These are phyloP conservation scores for Fusarium acutatum DNA, from an alignment of 2,329 filamentous ascomycete genomes.

Conservation along the genomic window DNA sequence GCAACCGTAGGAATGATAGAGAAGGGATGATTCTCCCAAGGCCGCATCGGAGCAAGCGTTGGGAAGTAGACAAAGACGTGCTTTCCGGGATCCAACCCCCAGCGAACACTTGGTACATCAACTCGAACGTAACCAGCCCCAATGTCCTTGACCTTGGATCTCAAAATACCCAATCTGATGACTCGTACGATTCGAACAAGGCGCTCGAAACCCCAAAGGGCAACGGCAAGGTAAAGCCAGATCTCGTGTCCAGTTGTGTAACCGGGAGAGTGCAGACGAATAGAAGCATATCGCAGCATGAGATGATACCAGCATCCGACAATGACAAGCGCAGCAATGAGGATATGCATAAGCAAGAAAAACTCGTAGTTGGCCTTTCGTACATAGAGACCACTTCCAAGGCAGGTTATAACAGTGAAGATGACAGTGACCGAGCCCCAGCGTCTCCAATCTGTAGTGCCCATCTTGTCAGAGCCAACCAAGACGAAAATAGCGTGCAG, in stretches of 20 bases:
- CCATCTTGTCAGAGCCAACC: neutral
- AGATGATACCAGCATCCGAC: slow-evolving; percentile 57
- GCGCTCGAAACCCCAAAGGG: slow-evolving; percentile 44
- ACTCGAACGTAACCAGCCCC: slow-evolving; percentile 4
- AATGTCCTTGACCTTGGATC: slow-evolving; percentile 11
- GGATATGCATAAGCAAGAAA: slow-evolving; percentile 55
- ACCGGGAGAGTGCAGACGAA: neutral
- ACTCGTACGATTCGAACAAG: slow-evolving; percentile 37
- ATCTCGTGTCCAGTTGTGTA: slow-evolving; percentile 54
- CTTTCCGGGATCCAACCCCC: slow-evolving; percentile 11
- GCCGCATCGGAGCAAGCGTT: neutral
- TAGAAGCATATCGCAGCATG: slow-evolving; percentile 41
- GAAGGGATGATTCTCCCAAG: slow-evolving; percentile 16
- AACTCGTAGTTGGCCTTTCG: slow-evolving; percentile 53
- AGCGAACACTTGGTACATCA: neutral
- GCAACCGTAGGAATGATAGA: slow-evolving; percentile 6
- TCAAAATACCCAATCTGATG: slow-evolving; percentile 33
- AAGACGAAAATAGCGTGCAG: neutral
- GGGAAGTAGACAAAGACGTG: slow-evolving; percentile 14
- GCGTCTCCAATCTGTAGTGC: neutral
- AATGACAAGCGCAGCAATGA: slow-evolving; percentile 52
- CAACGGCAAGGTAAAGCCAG: slow-evolving; percentile 43
- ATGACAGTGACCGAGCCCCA: neutral
- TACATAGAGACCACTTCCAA: slow-evolving; percentile 30
- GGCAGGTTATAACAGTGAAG: neutral